phyloP scores from a whole-genome alignment of 2,329 filamentous ascomycete species.

The Pseudogymnoascus sp. region DNA sequence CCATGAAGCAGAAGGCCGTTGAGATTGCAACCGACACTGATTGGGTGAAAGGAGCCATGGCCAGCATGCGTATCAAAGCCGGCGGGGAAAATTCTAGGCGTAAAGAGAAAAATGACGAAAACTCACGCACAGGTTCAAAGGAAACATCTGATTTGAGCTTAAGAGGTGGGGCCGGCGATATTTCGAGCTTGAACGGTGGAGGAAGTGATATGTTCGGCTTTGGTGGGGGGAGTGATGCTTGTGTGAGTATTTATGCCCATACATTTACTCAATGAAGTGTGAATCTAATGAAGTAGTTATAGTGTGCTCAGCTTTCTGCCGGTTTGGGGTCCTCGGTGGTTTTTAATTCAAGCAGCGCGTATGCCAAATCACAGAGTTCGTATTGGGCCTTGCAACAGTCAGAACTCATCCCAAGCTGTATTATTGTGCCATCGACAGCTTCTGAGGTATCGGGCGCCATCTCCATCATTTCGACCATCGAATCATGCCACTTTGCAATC shows the following conservation, averaged over 20 bases:
- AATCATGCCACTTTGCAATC: constrained; percentile 10
- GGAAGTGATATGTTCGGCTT: background rate
- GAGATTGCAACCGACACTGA: background rate
- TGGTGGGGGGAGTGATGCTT: background rate
- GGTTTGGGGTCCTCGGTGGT: background rate
- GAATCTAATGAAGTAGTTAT: background rate
- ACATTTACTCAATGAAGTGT: background rate
- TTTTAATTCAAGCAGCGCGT: background rate
- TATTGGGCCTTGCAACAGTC: background rate
- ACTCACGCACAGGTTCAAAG: background rate
- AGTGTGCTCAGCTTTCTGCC: background rate
- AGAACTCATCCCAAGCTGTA: constrained; percentile 7
- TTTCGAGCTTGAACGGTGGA: background rate
- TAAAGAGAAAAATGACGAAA: background rate
- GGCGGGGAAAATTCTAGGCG: background rate
- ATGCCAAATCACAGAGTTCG: background rate
- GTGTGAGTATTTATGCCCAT: background rate
- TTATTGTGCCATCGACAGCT: constrained; percentile 3
- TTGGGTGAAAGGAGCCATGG: background rate
- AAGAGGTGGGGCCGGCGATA: background rate
- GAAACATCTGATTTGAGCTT: background rate
- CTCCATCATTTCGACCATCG: constrained; percentile 24
- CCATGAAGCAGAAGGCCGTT: background rate
- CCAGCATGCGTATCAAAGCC: background rate
- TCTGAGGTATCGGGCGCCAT: constrained; percentile 9